Percentiles rank a stretch among this genome's conserved stretches.
Evolutionary conservation across 768 basidiomycete species (phyloP).

Genomic region (Vishniacozyma victoriae): DNA sequence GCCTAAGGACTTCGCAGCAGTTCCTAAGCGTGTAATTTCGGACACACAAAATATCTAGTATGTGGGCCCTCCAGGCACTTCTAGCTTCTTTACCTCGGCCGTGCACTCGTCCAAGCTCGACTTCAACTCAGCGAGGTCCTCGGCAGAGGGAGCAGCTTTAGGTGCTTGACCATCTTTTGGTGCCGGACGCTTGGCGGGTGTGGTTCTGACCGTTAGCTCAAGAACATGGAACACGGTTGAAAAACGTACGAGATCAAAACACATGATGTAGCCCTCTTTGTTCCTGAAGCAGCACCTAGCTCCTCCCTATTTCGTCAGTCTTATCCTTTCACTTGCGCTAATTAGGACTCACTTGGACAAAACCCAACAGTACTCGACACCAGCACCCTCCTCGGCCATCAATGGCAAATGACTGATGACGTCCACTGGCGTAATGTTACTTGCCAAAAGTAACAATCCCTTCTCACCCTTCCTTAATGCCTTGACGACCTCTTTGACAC

Average conservation of each 20-base stretch:
- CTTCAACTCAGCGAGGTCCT: slow-evolving; percentile 67
- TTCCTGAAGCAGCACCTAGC: slow-evolving; percentile 88
- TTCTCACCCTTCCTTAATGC: slow-evolving; percentile 95
- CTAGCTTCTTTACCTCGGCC: slow-evolving; percentile 65
- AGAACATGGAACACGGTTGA: not conserved
- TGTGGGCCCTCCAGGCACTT: slow-evolving; percentile 13
- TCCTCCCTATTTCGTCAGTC: slow-evolving; percentile 57
- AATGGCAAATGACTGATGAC: slow-evolving; percentile 96
- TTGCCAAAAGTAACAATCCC: slow-evolving; percentile 87
- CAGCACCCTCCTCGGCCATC: slow-evolving; percentile 78
- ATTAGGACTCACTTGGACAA: slow-evolving; percentile 44
- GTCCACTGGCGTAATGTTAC: slow-evolving; percentile 96
- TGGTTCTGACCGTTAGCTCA: slow-evolving; percentile 17
- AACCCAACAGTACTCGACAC: slow-evolving; percentile 48
- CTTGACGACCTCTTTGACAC: slow-evolving; percentile 98
- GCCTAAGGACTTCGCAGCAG: too few species aligned
- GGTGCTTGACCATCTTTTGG: slow-evolving; percentile 38
- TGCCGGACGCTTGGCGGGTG: slow-evolving; percentile 27
- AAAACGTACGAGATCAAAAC: slow-evolving; percentile 66
- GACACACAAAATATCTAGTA: too few species aligned
- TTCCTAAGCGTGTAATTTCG: too few species aligned
- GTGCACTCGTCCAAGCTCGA: slow-evolving; percentile 80
- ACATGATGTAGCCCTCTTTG: slow-evolving; percentile 96
- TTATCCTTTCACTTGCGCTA: not conserved
- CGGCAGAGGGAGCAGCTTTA: slow-evolving; percentile 46